phyloP scores from a whole-genome alignment of 192 early-diverging fungal species.

The Backusella parvicylindrica region DNA sequence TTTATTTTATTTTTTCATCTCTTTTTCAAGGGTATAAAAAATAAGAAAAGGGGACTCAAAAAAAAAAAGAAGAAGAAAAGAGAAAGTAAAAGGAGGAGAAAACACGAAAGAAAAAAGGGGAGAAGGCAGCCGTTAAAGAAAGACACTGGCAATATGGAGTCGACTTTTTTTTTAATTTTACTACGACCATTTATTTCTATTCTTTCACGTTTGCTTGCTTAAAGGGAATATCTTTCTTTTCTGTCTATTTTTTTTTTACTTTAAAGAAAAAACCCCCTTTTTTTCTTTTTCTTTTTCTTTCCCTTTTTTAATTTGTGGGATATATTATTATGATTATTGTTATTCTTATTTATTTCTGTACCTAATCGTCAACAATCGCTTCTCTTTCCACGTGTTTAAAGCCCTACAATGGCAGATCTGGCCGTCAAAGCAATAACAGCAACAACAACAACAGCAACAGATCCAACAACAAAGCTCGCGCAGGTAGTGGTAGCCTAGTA shows the following conservation, averaged over 20 bases:
- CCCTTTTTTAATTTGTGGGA: not conserved
- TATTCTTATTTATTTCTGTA: slow-evolving; percentile 10
- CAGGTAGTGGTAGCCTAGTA: not conserved
- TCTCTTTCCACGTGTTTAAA: slow-evolving; percentile 11
- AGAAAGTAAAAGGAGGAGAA: not conserved
- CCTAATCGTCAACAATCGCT: slow-evolving; percentile 10
- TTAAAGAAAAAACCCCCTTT: not conserved
- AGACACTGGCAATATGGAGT: slow-evolving; percentile 5
- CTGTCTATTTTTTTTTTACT: not conserved
- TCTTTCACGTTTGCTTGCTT: not conserved
- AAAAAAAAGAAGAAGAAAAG: not conserved
- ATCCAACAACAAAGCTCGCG: not conserved
- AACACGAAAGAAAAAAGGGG: not conserved
- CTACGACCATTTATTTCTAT: not conserved
- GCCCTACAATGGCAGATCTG: slow-evolving; percentile 7
- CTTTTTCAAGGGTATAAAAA: not conserved
- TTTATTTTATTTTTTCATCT: not conserved
- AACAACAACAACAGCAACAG: not conserved
- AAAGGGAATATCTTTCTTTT: not conserved
- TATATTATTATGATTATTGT: not conserved
- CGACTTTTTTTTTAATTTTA: slow-evolving; percentile 1
- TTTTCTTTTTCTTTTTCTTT: not conserved
- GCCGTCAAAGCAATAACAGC: not conserved
- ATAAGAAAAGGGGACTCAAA: not conserved
- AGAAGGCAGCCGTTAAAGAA: not conserved